phyloP scores from a whole-genome alignment of 768 basidiomycete species.

The Cantharellus cinnabarinus region DNA sequence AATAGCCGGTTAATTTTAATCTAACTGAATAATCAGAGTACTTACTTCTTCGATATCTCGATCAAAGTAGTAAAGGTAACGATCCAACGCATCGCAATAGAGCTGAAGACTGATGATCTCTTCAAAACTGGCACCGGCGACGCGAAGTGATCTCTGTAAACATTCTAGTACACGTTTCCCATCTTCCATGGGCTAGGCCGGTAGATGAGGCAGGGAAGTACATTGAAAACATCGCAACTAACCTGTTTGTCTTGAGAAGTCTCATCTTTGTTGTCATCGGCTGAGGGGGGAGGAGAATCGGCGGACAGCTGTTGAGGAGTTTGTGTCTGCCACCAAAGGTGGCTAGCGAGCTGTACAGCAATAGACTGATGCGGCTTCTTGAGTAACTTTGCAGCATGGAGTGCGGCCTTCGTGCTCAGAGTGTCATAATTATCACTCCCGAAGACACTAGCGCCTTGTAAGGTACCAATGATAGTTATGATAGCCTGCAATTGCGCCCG shows the following conservation, averaged over 20 bases:
- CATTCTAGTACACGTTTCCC: conserved; percentile 96
- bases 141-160: conserved; percentile 86
- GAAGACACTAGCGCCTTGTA: conserved; percentile 81
- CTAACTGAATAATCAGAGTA: conserved; percentile 7
- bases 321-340: conserved; percentile 92
- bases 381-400: conserved; percentile 86
- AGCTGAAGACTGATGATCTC: conserved; percentile 92
- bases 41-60: conserved; percentile 77
- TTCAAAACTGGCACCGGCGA: conserved; percentile 90
- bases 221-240: background rate
- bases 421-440: conserved; percentile 92
- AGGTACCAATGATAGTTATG: conserved; percentile 76
- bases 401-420: conserved; percentile 91
- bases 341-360: conserved; percentile 85
- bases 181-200: conserved; percentile 32
- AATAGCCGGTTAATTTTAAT: background rate
- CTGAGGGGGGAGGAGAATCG: background rate
- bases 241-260: background rate
- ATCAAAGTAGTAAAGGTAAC: conserved; percentile 91
- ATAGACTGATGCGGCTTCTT: conserved; percentile 98
- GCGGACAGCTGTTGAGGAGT: background rate
- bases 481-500: conserved; percentile 95
- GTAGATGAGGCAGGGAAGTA: background rate
- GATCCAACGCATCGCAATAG: conserved; percentile 90
- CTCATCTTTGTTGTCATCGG: background rate